These are phyloP conservation scores for Cyclotella kingstonii DNA, from an alignment of 108 stramenopile genomes.

Conservation along the genomic window DNA sequence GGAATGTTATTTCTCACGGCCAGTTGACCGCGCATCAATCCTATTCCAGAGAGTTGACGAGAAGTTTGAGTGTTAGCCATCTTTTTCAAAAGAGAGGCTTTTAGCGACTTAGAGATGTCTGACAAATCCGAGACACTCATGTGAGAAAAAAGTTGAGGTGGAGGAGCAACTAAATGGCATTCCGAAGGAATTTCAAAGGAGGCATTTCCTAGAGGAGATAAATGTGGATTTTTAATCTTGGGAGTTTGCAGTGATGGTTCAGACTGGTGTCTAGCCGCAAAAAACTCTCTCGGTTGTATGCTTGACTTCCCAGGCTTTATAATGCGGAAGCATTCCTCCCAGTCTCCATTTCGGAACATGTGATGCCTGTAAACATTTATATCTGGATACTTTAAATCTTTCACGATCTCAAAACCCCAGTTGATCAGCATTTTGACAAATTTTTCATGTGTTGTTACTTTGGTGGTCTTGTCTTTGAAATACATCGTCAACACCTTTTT, in stretches of 20 bases:
- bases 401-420: slow-evolving; percentile 24
- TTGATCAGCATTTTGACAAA: slow-evolving; percentile 15
- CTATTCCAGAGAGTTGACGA: neutral
- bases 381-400: slow-evolving; percentile 27
- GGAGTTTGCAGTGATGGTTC: neutral
- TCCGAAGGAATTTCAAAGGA: neutral
- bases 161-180: neutral
- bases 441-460: slow-evolving; percentile 8
- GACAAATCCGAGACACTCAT: neutral
- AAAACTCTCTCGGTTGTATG: no score
- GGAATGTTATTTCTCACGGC: no score
- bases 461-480: neutral
- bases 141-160: neutral
- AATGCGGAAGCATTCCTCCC: slow-evolving; percentile 37
- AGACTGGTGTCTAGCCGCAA: no score
- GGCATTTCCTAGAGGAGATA: neutral
- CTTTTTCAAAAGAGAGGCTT: neutral
- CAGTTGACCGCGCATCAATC: neutral
- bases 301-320: neutral
- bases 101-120: neutral
- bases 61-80: neutral
- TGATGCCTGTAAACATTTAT: slow-evolving; percentile 71
- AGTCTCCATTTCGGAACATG: slow-evolving; percentile 54
- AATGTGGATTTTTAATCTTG: no score
- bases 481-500: slow-evolving; percentile 17